Evolutionary conservation across 768 basidiomycete genomes (phyloP).

Genomic region (Xerocomellus dryophilus): DNA sequence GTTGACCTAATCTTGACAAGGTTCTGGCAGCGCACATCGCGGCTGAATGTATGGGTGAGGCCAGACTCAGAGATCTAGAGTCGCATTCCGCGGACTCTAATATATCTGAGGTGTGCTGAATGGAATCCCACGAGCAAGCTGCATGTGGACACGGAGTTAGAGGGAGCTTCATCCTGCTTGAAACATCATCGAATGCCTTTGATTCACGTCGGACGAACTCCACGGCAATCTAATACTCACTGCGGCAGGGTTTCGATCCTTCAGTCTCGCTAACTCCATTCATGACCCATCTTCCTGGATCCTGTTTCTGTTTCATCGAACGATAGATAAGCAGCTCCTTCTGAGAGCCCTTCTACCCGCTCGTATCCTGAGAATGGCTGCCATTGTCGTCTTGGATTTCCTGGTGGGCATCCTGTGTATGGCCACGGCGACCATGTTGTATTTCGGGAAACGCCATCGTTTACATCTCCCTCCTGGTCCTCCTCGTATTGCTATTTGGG

Average conservation of each 20-base stretch:
- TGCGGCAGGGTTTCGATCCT: background rate
- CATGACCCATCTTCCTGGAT: no score
- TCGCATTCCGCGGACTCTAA: background rate
- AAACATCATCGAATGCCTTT: no score
- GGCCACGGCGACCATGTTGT: background rate
- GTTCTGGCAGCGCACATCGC: background rate
- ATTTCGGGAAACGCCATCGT: background rate
- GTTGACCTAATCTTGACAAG: background rate
- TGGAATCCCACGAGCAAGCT: background rate
- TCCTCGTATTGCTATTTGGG: background rate
- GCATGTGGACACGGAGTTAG: no score
- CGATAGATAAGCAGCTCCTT: background rate
- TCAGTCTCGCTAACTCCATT: background rate
- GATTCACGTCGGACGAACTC: background rate
- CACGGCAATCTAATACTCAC: background rate
- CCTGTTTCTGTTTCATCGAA: background rate
- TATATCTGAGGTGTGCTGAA: background rate
- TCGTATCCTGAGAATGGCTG: background rate
- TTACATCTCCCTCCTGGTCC: slow-evolving; percentile 4
- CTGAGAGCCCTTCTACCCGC: background rate
- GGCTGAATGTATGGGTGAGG: background rate
- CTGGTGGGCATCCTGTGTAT: background rate
- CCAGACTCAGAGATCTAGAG: background rate
- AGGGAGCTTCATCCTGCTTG: no score
- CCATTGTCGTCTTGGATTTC: background rate